phyloP scores from a whole-genome alignment of 192 early-diverging fungal genomes.

The Kappamyces sp. region DNA sequence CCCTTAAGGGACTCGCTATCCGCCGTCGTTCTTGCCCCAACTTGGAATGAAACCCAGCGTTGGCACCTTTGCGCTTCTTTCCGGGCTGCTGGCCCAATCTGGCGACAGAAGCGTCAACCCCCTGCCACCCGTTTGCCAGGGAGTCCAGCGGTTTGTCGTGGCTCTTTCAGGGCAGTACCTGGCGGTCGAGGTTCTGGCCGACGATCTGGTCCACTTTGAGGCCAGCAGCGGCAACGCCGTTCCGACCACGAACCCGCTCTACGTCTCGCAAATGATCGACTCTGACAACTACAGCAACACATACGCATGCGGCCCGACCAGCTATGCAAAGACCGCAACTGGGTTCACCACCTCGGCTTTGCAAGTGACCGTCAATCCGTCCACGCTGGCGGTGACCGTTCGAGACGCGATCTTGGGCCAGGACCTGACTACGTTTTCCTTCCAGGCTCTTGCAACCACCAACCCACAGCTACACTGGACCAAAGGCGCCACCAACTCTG shows the following conservation, averaged over 20 bases:
- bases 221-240: background rate
- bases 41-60: no score
- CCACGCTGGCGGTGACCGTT: slow-evolving; percentile 10
- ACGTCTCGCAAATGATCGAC: slow-evolving; percentile 14
- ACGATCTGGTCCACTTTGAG: slow-evolving; percentile 19
- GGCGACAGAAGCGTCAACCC: no score
- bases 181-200: slow-evolving; percentile 12
- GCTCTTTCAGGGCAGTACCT: slow-evolving; percentile 7
- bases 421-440: slow-evolving; percentile 18
- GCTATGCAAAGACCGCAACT: background rate
- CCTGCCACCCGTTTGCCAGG: background rate
- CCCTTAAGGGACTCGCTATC: no score
- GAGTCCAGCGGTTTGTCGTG: slow-evolving; percentile 2
- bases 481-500: slow-evolving; percentile 14
- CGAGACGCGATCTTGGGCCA: slow-evolving; percentile 4
- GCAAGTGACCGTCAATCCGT: slow-evolving; percentile 13
- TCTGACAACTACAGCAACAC: slow-evolving; percentile 6
- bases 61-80: no score
- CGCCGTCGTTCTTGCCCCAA: no score
- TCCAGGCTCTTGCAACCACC: background rate
- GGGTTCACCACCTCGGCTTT: slow-evolving; percentile 5
- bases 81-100: no score
- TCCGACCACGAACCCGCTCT: background rate
- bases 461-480: background rate
- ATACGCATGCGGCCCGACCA: slow-evolving; percentile 14